phyloP scores from a whole-genome alignment of 768 basidiomycete species.

The Termitomyces sp. region DNA sequence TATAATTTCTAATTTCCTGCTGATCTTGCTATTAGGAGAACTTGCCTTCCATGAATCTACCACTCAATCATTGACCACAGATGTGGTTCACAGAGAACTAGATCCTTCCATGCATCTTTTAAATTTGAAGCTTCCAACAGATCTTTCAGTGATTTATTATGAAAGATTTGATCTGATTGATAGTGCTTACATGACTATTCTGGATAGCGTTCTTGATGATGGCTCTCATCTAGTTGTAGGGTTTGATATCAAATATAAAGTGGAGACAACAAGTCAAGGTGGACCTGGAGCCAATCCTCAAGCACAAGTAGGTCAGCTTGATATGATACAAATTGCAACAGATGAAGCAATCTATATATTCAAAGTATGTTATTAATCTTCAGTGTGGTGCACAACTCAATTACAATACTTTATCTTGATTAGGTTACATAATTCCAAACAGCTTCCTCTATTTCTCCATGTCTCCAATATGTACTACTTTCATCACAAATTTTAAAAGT shows the following conservation, averaged over 20 bases:
- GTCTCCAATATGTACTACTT: background rate
- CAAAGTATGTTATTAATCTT: background rate
- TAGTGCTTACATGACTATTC: conserved; percentile 1
- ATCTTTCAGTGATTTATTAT: too few species aligned
- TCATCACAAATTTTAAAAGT: too few species aligned
- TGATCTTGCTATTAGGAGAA: background rate
- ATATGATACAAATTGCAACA: conserved; percentile 4
- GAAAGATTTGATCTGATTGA: conserved; percentile 1
- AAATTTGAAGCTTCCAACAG: too few species aligned
- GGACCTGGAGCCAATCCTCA: background rate
- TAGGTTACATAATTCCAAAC: background rate
- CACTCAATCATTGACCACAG: background rate
- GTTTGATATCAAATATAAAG: background rate
- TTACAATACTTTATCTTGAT: too few species aligned
- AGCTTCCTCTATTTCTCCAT: background rate
- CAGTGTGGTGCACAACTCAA: too few species aligned
- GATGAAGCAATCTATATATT: background rate
- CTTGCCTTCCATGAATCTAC: conserved; percentile 7
- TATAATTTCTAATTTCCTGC: too few species aligned
- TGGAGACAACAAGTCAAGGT: background rate
- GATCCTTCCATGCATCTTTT: background rate
- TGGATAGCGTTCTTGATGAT: background rate
- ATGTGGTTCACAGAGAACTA: background rate
- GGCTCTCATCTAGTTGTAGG: background rate
- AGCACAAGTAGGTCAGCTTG: background rate